Evolutionary conservation across 306 rosid genomes (phyloP).

Genomic region (Spatholobus suberectus): DNA sequence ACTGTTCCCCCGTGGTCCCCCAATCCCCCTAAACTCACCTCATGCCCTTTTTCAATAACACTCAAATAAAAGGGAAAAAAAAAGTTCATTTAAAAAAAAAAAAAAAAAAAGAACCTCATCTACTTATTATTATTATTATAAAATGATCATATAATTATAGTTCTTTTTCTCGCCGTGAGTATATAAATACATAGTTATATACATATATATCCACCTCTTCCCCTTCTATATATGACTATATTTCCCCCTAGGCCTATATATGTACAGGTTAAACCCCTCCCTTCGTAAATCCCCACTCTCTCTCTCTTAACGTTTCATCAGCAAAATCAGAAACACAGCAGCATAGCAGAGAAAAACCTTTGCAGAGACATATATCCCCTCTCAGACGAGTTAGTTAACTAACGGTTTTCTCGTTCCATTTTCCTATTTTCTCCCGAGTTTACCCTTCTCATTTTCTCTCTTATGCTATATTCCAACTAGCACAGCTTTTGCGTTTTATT

Average conservation of each 20-base stretch:
- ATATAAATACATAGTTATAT: slow-evolving; percentile 7
- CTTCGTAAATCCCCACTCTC: slow-evolving; percentile 9
- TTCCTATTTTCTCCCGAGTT: slow-evolving; percentile 40
- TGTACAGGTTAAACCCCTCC: slow-evolving; percentile 28
- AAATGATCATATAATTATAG: neutral
- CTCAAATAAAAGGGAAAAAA: neutral
- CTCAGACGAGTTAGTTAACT: slow-evolving; percentile 52
- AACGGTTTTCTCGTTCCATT: slow-evolving; percentile 57
- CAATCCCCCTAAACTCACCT: slow-evolving; percentile 14
- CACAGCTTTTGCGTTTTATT: neutral
- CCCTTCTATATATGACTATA: slow-evolving; percentile 15
- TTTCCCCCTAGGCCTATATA: slow-evolving; percentile 39
- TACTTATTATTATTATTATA: neutral
- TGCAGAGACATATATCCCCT: slow-evolving; percentile 41
- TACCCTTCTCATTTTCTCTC: slow-evolving; percentile 54
- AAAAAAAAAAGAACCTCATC: neutral
- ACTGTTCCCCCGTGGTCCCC: slow-evolving; percentile 37
- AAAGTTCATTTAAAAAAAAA: too few relatives aligned
- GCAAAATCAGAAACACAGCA: slow-evolving; percentile 38
- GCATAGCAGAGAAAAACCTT: slow-evolving; percentile 10
- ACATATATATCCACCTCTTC: neutral
- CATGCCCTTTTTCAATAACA: neutral
- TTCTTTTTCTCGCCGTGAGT: neutral
- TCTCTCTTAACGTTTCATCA: slow-evolving; percentile 10
- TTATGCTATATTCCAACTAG: slow-evolving; percentile 44